Percentiles rank a stretch among this genome's conserved stretches.
phyloP scores from a whole-genome alignment of 345 rosid species.

The Eucalyptus sp. region DNA sequence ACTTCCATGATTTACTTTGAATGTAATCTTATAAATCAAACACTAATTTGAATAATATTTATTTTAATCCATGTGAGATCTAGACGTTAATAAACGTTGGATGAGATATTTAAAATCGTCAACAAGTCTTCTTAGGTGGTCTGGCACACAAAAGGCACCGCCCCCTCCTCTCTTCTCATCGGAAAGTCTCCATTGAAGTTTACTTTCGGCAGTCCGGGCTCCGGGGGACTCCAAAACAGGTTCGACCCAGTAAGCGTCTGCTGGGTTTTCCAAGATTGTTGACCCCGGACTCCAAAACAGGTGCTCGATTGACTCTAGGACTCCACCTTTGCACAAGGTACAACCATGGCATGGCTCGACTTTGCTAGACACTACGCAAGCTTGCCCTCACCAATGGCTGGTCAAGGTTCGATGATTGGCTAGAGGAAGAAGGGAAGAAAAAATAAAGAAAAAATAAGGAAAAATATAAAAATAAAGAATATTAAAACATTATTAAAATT shows the following conservation, averaged over 20 bases:
- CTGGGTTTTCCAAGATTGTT: not conserved
- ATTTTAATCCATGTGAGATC: not conserved
- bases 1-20: not conserved
- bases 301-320: not conserved
- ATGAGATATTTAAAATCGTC: not conserved
- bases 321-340: not conserved
- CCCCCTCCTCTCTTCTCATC: not conserved
- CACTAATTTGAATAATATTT: not conserved
- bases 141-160: not conserved
- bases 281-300: not conserved
- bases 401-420: rapidly evolving
- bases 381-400: too few species aligned
- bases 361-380: too few species aligned
- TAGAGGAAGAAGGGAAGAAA: too few species aligned
- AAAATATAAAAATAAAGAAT: too few species aligned
- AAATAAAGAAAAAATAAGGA: rapidly evolving
- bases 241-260: not conserved
- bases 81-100: not conserved
- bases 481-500: too few species aligned
- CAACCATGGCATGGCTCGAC: not conserved
- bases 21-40: not conserved
- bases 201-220: not conserved
- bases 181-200: not conserved
- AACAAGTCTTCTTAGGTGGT: not conserved
- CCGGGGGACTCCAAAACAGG: not conserved